Conservation (phyloP, 1,284 basidiomycete species). For the Cystobasidium sp. region DNA sequence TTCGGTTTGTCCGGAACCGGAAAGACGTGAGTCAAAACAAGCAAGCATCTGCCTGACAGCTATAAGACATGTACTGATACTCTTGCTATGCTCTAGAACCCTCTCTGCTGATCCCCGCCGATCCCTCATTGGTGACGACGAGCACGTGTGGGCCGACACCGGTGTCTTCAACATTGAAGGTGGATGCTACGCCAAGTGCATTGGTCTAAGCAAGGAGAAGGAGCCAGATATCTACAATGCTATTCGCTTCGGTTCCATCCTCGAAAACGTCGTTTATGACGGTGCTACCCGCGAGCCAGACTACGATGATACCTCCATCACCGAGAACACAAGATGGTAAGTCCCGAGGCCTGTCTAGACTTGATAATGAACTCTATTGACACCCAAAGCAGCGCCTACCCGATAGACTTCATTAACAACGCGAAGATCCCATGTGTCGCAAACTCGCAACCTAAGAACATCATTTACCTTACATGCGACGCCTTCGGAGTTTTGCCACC, state of each 20-base stretch:
- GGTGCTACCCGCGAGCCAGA: slow-evolving; percentile 83
- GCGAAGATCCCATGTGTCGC: slow-evolving; percentile 90
- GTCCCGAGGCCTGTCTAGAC: not conserved
- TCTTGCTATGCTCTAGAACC: slow-evolving; percentile 59
- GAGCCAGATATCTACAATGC: slow-evolving; percentile 98
- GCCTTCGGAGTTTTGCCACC: slow-evolving; percentile 93
- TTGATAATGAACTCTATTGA: slow-evolving; percentile 6
- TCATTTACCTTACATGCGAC: slow-evolving; percentile 50
- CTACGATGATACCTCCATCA: slow-evolving; percentile 95
- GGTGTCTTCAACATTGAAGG: slow-evolving; percentile 99
- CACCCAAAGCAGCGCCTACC: slow-evolving; percentile 65
- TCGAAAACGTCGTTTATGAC: slow-evolving; percentile 99
- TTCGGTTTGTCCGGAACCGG: slow-evolving; percentile 98
- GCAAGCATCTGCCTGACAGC: slow-evolving; percentile 43
- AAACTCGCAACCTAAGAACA: slow-evolving; percentile 70
- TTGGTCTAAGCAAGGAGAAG: slow-evolving; percentile 93
- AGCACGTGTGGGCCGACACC: slow-evolving; percentile 96
- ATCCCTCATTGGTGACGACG: slow-evolving; percentile 91
- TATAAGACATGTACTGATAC: not conserved
- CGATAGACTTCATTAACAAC: slow-evolving; percentile 95
- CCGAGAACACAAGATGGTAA: slow-evolving; percentile 93
- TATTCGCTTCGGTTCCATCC: slow-evolving; percentile 85
- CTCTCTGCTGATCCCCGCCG: slow-evolving; percentile 91
- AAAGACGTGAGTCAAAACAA: slow-evolving; percentile 88
- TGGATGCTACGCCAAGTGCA: slow-evolving; percentile 98